Base-by-base conservation (phyloP, 1,139 yeast genomes). In the Hansenula sp. region DNA sequence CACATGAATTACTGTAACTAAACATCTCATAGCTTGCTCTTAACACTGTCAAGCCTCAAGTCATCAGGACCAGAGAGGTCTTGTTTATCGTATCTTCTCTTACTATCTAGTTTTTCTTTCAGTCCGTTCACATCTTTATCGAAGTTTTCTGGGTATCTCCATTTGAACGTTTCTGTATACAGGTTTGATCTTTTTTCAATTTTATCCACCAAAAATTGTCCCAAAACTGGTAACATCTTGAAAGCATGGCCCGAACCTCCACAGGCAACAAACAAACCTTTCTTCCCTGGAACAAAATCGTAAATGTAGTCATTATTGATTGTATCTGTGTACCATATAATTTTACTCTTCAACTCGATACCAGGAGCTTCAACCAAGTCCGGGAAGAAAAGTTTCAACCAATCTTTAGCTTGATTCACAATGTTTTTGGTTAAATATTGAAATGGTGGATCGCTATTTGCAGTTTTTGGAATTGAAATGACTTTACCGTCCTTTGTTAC, bases 221-320 rank as follows among this genome's bases (percentile, higher is more conserved):
- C 71, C 25, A 66, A 48, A 5, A 61, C 66, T 7, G 70, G 70
- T 27, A 66, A 52, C 51, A 64, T 61, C 50, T 65, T 65, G 47
- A 64, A 65, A 2, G 36, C 36, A 34, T 72, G 77, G 17, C 76
- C 73, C 6, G 71, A 67, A 8, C 74, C 78, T 27, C 77, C 77
- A 48, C 69, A 60, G 1, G 70, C 72, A 21, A 72, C 67, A 45
- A 67, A 61, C n/a, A 72, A 57, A 25, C 63, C 62, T 24, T 63
- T 58, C 29, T 57, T 59, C 6, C 57, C 57, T 2, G 77, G 77
- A 43, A 62, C 67, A 53, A 56, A 64, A 47, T 67, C 74, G 41
- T 63, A 60, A 25, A 72, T 57, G 48, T 64, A 71, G 42, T 71
- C 69, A 38, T 68, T 63, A 47, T 68, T 63, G 35, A 65, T 62